Percentiles rank a stretch among this genome's conserved stretches.
Evolutionary conservation across 1,139 yeast genomes (phyloP).

Genomic region (Arxiozyma slooffiae): DNA sequence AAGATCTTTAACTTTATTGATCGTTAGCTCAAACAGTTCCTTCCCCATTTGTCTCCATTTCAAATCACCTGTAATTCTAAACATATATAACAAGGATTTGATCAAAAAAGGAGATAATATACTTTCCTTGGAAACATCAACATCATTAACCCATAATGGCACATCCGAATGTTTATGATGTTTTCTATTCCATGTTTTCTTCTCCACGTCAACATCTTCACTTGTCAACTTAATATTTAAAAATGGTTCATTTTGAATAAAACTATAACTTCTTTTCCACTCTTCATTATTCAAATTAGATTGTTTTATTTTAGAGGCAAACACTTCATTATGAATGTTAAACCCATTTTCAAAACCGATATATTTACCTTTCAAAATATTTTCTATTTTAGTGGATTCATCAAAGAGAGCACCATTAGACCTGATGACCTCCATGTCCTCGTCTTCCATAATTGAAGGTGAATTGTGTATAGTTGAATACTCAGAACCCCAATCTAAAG

Average conservation of each 20-base stretch:
- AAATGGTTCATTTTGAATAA: constrained; percentile 7
- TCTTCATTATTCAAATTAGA: constrained; percentile 30
- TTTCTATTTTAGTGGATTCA: constrained; percentile 21
- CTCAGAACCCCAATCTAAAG: constrained; percentile 22
- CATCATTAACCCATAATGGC: constrained; percentile 34
- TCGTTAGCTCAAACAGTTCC: constrained; percentile 45
- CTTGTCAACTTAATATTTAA: constrained; percentile 5
- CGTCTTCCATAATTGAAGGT: not conserved
- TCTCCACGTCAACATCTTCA: not conserved
- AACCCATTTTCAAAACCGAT: constrained; percentile 6
- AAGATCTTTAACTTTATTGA: constrained; percentile 48
- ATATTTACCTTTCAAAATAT: constrained; percentile 12
- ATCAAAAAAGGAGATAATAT: constrained; percentile 67
- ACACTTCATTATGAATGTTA: not conserved
- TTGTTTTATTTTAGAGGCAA: constrained; percentile 3
- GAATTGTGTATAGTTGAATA: not conserved
- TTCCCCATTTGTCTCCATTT: constrained; percentile 55
- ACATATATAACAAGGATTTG: constrained; percentile 65
- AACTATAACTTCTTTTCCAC: constrained; percentile 7
- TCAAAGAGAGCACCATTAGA: constrained; percentile 12
- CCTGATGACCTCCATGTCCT: not conserved
- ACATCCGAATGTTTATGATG: constrained; percentile 13
- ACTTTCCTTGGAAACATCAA: constrained; percentile 42
- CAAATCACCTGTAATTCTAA: constrained; percentile 62
- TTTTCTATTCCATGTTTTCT: not conserved